These are phyloP conservation scores for Termitomyces sp. DNA, from an alignment of 768 basidiomycete genomes.

Conservation along the genomic window DNA sequence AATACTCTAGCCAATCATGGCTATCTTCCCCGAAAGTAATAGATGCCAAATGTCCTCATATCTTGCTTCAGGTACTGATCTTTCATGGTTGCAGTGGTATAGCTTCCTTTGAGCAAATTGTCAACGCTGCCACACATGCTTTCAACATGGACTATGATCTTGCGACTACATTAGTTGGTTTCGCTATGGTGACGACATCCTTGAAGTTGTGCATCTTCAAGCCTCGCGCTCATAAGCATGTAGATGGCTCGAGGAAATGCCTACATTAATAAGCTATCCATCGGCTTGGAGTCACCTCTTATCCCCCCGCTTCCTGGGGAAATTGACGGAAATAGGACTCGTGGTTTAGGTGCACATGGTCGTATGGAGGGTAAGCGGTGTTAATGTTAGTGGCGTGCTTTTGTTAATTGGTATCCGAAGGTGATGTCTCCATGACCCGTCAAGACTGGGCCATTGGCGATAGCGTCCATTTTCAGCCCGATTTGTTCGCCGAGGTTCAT, in stretches of 20 bases:
- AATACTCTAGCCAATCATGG: slow-evolving; percentile 14
- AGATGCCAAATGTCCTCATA: not conserved
- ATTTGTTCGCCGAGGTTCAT: slow-evolving; percentile 6
- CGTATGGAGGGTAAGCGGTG: slow-evolving; percentile 8
- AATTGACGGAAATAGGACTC: slow-evolving; percentile 11
- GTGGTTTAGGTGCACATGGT: slow-evolving; percentile 11
- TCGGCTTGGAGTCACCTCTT: slow-evolving; percentile 7
- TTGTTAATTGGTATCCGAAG: not conserved
- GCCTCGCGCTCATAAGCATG: not conserved
- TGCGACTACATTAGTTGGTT: slow-evolving; percentile 7
- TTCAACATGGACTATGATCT: slow-evolving; percentile 14
- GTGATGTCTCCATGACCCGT: slow-evolving; percentile 13
- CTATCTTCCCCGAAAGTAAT: slow-evolving; percentile 13
- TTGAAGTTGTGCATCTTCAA: not conserved
- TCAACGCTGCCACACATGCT: slow-evolving; percentile 1
- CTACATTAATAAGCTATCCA: slow-evolving; percentile 8
- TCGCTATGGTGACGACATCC: slow-evolving; percentile 8
- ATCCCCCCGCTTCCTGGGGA: slow-evolving; percentile 13
- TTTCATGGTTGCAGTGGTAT: slow-evolving; percentile 5
- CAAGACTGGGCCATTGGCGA: slow-evolving; percentile 12
- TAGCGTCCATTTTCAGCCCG: slow-evolving; percentile 6
- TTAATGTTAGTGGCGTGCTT: not conserved
- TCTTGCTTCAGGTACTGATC: not conserved
- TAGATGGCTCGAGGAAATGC: slow-evolving; percentile 10
- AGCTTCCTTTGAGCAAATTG: slow-evolving; percentile 13